A percentile compares a stretch with the other conserved stretches of the same genome.
phyloP scores from a whole-genome alignment of 352 stramenopile species.

The Globisporangium heterothallicum region DNA sequence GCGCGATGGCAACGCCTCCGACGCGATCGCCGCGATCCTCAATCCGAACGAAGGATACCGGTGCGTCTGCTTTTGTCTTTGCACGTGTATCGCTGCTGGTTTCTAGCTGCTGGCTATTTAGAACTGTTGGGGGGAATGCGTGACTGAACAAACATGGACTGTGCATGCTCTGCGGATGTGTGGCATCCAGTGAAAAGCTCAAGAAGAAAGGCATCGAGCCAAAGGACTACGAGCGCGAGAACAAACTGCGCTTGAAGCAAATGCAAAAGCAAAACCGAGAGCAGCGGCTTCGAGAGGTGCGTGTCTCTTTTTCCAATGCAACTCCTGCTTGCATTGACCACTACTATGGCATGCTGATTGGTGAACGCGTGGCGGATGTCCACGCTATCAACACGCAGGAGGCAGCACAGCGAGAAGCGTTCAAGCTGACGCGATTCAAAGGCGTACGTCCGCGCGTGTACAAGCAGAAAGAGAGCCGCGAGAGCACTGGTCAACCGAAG shows the following conservation, averaged over 20 bases:
- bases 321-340: not conserved
- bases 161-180: too few species aligned
- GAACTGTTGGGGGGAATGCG: too few species aligned
- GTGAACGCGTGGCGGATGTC: not conserved
- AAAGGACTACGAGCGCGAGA: conserved; percentile 59
- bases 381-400: conserved; percentile 20
- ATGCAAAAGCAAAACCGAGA: conserved; percentile 56
- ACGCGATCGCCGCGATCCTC: conserved; percentile 55
- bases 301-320: not conserved
- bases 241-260: conserved; percentile 56
- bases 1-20: conserved; percentile 65
- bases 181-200: conserved; percentile 64
- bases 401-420: conserved; percentile 28
- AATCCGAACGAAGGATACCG: conserved; percentile 54
- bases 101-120: too few species aligned
- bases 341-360: not conserved
- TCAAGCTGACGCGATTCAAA: conserved; percentile 72
- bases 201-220: conserved; percentile 43
- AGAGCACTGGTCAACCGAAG: conserved; percentile 17
- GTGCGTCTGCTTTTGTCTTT: conserved; percentile 15
- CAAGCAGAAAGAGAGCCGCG: conserved; percentile 11
- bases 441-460: conserved; percentile 42
- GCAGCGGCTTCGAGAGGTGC: conserved; percentile 35
- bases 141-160: not conserved
- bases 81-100: not conserved